Evolutionary conservation across 495 filamentous ascomycete genomes (phyloP).

Genomic region (Pseudotulostoma volvatum): DNA sequence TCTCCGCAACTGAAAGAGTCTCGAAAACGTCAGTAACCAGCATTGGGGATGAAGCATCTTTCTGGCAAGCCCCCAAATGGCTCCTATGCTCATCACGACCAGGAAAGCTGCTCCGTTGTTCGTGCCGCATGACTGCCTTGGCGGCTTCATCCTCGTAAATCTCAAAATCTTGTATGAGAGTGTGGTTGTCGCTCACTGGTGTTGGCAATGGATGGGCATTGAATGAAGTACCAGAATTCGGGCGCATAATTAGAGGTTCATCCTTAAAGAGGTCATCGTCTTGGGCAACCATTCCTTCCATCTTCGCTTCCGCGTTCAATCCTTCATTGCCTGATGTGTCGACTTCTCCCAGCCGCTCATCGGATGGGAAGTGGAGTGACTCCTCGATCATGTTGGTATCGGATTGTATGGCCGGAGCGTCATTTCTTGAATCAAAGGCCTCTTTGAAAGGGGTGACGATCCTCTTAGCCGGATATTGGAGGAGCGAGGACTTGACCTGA

Average conservation of each 20-base stretch:
- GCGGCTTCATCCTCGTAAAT: neutral
- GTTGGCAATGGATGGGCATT: neutral
- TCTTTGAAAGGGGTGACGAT: slow-evolving; percentile 24
- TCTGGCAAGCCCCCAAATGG: neutral
- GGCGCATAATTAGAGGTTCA: neutral
- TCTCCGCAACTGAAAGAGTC: neutral
- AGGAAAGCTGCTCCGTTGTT: no score
- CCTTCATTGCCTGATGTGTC: no score
- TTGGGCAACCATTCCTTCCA: no score
- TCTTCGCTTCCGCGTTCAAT: no score
- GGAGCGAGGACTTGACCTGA: slow-evolving; percentile 18
- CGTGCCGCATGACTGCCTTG: neutral
- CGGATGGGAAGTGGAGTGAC: no score
- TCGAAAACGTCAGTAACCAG: neutral
- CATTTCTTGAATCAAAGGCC: slow-evolving; percentile 6
- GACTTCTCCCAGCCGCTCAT: no score
- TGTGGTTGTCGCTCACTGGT: neutral
- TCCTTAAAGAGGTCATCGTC: neutral
- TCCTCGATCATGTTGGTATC: no score
- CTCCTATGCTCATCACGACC: no score
- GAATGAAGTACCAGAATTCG: neutral
- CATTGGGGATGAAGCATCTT: neutral
- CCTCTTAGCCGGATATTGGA: slow-evolving; percentile 30
- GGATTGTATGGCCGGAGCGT: no score
- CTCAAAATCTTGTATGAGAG: neutral